Conservation (phyloP, 2,329 filamentous ascomycete genomes). For the Cladosporium austrohemisphaericum region DNA sequence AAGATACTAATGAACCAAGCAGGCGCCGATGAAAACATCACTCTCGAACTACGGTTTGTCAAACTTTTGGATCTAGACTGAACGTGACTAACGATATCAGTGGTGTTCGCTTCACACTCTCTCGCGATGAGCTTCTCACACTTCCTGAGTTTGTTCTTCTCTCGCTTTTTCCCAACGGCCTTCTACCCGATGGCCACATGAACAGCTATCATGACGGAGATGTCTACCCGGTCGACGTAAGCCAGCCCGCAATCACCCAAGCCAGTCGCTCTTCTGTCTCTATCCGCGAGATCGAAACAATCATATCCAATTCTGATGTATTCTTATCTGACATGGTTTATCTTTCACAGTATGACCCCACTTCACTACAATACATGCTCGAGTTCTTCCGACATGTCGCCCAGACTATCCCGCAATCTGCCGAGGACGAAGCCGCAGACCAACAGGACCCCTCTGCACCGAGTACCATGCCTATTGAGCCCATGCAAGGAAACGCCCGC, state of each 20-base stretch:
- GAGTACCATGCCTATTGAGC: conserved; percentile 67
- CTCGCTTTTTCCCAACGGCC: conserved; percentile 97
- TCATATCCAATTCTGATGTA: conserved; percentile 45
- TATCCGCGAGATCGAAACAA: conserved; percentile 36
- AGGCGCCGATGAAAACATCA: conserved; percentile 88
- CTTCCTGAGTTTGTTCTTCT: conserved; percentile 95
- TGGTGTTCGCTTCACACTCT: conserved; percentile 89
- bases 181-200: conserved; percentile 95
- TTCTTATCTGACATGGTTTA: conserved; percentile 56
- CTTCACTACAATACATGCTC: conserved; percentile 96
- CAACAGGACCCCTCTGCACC: conserved; percentile 48
- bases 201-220: conserved; percentile 89
- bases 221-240: conserved; percentile 94
- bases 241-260: conserved; percentile 39
- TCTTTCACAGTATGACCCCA: conserved; percentile 80
- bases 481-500: conserved; percentile 58
- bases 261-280: conserved; percentile 29
- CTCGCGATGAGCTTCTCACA: conserved; percentile 89
- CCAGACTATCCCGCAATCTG: conserved; percentile 85
- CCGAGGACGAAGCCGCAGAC: conserved; percentile 36
- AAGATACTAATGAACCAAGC: not conserved
- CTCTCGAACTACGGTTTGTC: conserved; percentile 82
- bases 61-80: not conserved
- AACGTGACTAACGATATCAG: conserved; percentile 48
- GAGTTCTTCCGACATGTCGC: conserved; percentile 97